Evolutionary conservation across 2,329 filamentous ascomycete genomes (phyloP).

Genomic region (Aspergillus ruber): DNA sequence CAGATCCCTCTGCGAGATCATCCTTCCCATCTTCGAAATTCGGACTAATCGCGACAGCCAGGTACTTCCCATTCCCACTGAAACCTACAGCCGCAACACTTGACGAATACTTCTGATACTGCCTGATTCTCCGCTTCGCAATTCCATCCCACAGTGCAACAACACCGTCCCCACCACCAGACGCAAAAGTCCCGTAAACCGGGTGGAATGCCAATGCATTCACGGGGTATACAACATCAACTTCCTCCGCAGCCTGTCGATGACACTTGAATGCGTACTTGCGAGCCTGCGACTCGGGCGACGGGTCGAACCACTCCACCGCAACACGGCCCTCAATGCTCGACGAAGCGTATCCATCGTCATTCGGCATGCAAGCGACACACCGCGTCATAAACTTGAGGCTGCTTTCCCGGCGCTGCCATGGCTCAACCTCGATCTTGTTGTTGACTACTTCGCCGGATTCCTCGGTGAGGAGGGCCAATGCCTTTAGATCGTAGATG

Average conservation of each 20-base stretch:
- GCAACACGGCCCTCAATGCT: constrained; percentile 94
- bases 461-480: constrained; percentile 51
- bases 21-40: constrained; percentile 86
- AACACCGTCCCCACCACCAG: constrained; percentile 81
- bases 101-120: constrained; percentile 77
- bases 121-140: constrained; percentile 80
- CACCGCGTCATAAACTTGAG: constrained; percentile 94
- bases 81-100: constrained; percentile 74
- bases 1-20: constrained; percentile 62
- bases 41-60: constrained; percentile 76
- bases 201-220: constrained; percentile 88
- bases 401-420: constrained; percentile 89
- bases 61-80: constrained; percentile 65
- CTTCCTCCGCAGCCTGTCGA: constrained; percentile 62
- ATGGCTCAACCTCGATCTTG: constrained; percentile 60
- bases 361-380: constrained; percentile 93
- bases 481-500: constrained; percentile 79
- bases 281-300: constrained; percentile 73
- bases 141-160: constrained; percentile 92
- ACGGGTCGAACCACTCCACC: constrained; percentile 96
- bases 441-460: constrained; percentile 33
- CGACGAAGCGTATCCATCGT: constrained; percentile 84
- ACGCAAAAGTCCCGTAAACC: constrained; percentile 74
- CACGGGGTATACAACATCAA: constrained; percentile 83
- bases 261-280: constrained; percentile 99